Base-by-base conservation (phyloP, 495 filamentous ascomycete species). In the Saxophila tyrrhenica region DNA sequence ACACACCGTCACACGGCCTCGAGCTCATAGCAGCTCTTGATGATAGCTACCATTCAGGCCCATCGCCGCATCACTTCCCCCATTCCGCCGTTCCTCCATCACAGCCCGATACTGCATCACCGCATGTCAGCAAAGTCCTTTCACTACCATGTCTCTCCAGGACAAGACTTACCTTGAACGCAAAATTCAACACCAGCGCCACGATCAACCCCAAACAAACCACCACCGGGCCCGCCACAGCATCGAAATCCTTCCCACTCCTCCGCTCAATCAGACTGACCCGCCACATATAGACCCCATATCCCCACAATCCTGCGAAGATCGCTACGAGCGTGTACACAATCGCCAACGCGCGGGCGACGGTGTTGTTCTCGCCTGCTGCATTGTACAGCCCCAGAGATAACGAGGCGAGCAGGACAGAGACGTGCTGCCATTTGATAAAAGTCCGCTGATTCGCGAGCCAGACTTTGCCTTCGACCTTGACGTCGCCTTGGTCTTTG, bases 401-500 rank as follows among this genome's bases (percentile, higher is more conserved):
- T 25, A 98, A 68, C 22, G 79, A 81, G 10, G 88, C 89, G 8
- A 97, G 79, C 24, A 97, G 74, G 22, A 98, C 76, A 50, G 80
- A 83, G 59, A 97, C 85, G 64, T 97, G 89, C 68, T 95, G 85
- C 92, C 92, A 98, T 66, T 95, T 95, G 67, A 98, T 80, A 63
- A 95, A 98, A 0, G 92, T 98, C 44, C 92, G 81, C 71, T 98
- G 87, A 66, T 98, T 98, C 47, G 92, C 92, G 32, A 98, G 84
- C 90, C 92, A 98, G 5, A 98, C 91, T 69, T 98, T 98, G 39
- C 87, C 86, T 69, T 98, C 92, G 39, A 98, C 88, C 50, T 86
- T 79, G 32, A 97, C 75, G 0, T 89, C 87, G 0, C 91, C 90
- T 0, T 85, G 75, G 68, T 98, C 91, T 73, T 97, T 98, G 72